phyloP scores from a whole-genome alignment of 805 yeast species.

The Lipomyces yamadae region DNA sequence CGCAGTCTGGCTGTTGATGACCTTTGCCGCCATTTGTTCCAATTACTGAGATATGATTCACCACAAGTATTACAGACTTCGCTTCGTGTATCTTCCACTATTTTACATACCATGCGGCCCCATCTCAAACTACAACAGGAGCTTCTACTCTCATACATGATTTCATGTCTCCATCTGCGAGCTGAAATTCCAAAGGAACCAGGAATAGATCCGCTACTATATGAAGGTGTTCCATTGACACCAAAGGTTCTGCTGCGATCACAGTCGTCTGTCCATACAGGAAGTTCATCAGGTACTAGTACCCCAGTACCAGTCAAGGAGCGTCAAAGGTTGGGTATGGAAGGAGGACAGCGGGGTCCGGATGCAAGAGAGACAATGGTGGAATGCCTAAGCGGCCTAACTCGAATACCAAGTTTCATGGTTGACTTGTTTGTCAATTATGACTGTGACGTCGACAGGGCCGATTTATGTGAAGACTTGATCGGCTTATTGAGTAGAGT shows the following conservation, averaged over 20 bases:
- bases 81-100: conserved; percentile 72
- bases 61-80: conserved; percentile 74
- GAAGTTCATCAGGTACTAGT: conserved; percentile 28
- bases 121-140: conserved; percentile 81
- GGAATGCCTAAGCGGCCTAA: conserved; percentile 71
- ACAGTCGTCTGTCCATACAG: conserved; percentile 10
- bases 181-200: conserved; percentile 48
- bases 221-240: conserved; percentile 48
- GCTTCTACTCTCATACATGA: conserved; percentile 49
- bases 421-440: conserved; percentile 76
- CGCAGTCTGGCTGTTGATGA: conserved; percentile 74
- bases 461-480: conserved; percentile 71
- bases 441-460: conserved; percentile 88
- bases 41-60: conserved; percentile 75
- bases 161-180: conserved; percentile 48
- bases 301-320: conserved; percentile 36
- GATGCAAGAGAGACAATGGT: conserved; percentile 72
- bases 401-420: conserved; percentile 73
- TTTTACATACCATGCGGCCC: conserved; percentile 67
- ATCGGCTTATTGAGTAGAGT: conserved; percentile 69
- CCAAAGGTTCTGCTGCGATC: conserved; percentile 58
- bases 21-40: conserved; percentile 83
- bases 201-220: conserved; percentile 47
- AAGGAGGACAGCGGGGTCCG: conserved; percentile 37
- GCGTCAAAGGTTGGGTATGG: conserved; percentile 36